Evolutionary conservation across 495 filamentous ascomycete species (phyloP).

Genomic region (Penicillium taxi): DNA sequence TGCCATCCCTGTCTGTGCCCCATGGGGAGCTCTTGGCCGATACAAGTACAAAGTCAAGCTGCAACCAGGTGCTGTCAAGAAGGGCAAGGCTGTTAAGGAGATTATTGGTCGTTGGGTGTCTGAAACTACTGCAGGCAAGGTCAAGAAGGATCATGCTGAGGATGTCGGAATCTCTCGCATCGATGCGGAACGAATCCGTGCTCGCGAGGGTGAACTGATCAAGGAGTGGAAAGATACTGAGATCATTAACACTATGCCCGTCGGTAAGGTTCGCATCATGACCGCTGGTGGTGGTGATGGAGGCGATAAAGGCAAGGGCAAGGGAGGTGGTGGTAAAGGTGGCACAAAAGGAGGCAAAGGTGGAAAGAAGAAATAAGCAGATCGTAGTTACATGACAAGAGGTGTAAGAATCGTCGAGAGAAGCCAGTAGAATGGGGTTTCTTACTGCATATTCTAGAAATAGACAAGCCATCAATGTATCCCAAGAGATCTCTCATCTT

Average conservation of each 20-base stretch:
- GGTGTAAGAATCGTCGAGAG: slow-evolving; percentile 4
- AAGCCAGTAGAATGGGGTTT: too few species aligned
- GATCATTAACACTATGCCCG: slow-evolving; percentile 71
- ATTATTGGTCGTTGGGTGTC: slow-evolving; percentile 66
- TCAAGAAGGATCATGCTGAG: slow-evolving; percentile 42
- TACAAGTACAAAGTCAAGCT: slow-evolving; percentile 89
- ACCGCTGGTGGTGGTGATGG: slow-evolving; percentile 42
- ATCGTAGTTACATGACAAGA: slow-evolving; percentile 2
- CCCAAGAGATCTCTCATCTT: too few species aligned
- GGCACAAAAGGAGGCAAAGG: slow-evolving; percentile 34
- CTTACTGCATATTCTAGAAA: too few species aligned
- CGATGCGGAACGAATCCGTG: slow-evolving; percentile 72
- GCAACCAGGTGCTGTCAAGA: slow-evolving; percentile 84
- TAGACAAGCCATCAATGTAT: too few species aligned
- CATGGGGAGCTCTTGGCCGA: slow-evolving; percentile 68
- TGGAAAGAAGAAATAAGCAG: slow-evolving; percentile 34
- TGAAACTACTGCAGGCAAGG: slow-evolving; percentile 42
- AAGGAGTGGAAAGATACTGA: slow-evolving; percentile 74
- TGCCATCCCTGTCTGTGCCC: slow-evolving; percentile 83
- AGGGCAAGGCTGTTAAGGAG: slow-evolving; percentile 90
- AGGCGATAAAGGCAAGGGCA: slow-evolving; percentile 36
- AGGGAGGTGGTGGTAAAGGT: slow-evolving; percentile 37
- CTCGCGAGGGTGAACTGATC: slow-evolving; percentile 72
- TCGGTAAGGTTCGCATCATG: slow-evolving; percentile 81
- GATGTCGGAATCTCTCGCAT: slow-evolving; percentile 47